Evolutionary conservation across 192 early-diverging fungal genomes (phyloP), one percentile per base, ranked within the genome.

Genomic region (Coemansia javaensis): DNA sequence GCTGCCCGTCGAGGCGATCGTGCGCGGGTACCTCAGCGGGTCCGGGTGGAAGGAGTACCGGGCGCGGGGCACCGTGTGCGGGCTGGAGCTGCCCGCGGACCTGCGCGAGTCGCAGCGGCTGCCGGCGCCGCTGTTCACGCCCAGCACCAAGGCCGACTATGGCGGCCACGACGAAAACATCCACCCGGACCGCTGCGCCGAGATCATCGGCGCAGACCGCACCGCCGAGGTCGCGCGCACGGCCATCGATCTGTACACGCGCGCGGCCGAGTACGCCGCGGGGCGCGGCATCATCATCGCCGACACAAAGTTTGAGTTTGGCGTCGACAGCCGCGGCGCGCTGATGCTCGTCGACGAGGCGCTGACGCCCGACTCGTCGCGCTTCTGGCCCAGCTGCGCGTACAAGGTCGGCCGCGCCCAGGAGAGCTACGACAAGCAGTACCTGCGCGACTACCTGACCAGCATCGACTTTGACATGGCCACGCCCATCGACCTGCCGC

Each of bases 221-320:
- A 88, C 94, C 3, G 66, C 82, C 16, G 69, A 90, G 55, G 80
- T 99, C 49, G 82, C 79, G 10, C 66, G 84, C 44, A 57, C 79
- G 13, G 87, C 94, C 0, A 24, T 94, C 23, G 78, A 81, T 18
- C 66, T 99, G 21, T 99, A 99, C 75, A 76, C 38, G 11, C 49
- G 82, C 77, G 97, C 97, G 1, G 81, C 83, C 16, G 81, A 89
- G 32, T 94, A 92, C 49, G 94, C 94, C 3, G 40, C 65, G 5
- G 62, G 66, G 23, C 82, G 81, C 65, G 94, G 94, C 25, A 96
- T 99, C 47, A 91, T 99, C 42, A 99, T 99, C 75, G 97, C 97
- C 10, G 97, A 99, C 48, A 99, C 97, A 28, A 99, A 99, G 68
- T 97, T 99, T 65, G 97, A 99, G 75, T 99, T 99, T 82, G 97